Evolutionary conservation across 257 asterid species (phyloP).

Genomic region (Linaria vulgaris): DNA sequence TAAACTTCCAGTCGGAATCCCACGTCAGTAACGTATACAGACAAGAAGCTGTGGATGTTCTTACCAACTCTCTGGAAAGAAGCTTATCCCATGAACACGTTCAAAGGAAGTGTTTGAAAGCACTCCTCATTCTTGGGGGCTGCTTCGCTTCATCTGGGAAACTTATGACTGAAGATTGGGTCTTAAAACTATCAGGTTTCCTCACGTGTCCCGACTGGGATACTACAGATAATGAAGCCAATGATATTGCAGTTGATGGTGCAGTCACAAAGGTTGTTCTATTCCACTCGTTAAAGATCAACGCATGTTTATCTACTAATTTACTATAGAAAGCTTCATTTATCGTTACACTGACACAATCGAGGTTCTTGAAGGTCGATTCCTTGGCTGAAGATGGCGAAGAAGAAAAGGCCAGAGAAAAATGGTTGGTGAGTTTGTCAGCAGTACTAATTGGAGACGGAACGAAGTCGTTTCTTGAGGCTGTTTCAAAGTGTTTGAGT

Average conservation of each 20-base stretch:
- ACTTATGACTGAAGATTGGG: conserved; percentile 90
- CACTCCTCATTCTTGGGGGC: conserved; percentile 76
- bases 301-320: background rate
- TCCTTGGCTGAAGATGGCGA: conserved; percentile 38
- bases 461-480: conserved; percentile 53
- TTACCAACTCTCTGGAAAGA: conserved; percentile 47
- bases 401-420: conserved; percentile 58
- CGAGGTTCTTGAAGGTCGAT: conserved; percentile 20
- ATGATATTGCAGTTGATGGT: conserved; percentile 28
- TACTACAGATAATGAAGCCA: conserved; percentile 37
- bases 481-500: conserved; percentile 53
- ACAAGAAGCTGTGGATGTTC: conserved; percentile 68
- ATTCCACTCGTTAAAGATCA: background rate
- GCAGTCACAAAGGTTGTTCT: conserved; percentile 30
- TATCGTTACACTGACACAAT: background rate
- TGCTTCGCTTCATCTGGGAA: conserved; percentile 69
- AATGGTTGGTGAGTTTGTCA: conserved; percentile 57
- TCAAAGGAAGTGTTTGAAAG: conserved; percentile 54
- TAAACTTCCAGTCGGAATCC: conserved; percentile 52
- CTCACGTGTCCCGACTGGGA: conserved; percentile 62
- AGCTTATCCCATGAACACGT: conserved; percentile 49
- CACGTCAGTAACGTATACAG: conserved; percentile 32
- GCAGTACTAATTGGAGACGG: conserved; percentile 59
- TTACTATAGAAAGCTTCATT: background rate
- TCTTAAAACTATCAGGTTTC: conserved; percentile 66